phyloP scores from a whole-genome alignment of 768 basidiomycete genomes.

The Kwoniella pini region DNA sequence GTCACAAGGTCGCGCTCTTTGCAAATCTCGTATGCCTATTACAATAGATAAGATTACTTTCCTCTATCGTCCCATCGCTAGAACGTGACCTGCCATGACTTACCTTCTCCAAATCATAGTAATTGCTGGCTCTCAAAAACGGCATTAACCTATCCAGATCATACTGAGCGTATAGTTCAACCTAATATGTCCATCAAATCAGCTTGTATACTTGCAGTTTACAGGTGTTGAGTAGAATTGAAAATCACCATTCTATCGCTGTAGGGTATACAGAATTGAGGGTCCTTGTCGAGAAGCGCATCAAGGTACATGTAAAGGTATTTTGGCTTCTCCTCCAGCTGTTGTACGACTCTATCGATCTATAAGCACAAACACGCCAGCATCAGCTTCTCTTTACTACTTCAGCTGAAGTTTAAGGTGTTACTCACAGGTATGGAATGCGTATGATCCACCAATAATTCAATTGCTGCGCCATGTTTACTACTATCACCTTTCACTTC shows the following conservation, averaged over 20 bases:
- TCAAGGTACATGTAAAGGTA: constrained; percentile 94
- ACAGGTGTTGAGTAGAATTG: background rate
- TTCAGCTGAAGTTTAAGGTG: background rate
- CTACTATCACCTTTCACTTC: constrained; percentile 27
- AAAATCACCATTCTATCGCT: constrained; percentile 75
- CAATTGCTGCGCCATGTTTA: constrained; percentile 73
- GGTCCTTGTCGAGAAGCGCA: constrained; percentile 81
- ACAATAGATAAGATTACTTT: background rate
- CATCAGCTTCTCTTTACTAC: background rate
- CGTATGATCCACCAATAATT: constrained; percentile 84
- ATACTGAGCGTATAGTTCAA: constrained; percentile 88
- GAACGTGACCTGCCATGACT: constrained; percentile 20
- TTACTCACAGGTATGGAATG: constrained; percentile 86
- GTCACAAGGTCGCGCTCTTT: constrained; percentile 80
- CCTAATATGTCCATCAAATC: no score
- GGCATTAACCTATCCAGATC: constrained; percentile 77
- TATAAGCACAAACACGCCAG: constrained; percentile 50
- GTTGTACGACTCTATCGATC: constrained; percentile 85
- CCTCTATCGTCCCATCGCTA: no score
- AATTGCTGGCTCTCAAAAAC: constrained; percentile 84
- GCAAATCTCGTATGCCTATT: constrained; percentile 81
- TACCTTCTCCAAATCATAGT: constrained; percentile 85
- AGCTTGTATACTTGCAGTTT: no score
- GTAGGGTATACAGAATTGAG: constrained; percentile 74
- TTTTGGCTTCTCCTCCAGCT: constrained; percentile 70